These are phyloP conservation scores for Hymenoscyphus salicellus DNA, from an alignment of 2,329 filamentous ascomycete genomes.

Conservation along the genomic window DNA sequence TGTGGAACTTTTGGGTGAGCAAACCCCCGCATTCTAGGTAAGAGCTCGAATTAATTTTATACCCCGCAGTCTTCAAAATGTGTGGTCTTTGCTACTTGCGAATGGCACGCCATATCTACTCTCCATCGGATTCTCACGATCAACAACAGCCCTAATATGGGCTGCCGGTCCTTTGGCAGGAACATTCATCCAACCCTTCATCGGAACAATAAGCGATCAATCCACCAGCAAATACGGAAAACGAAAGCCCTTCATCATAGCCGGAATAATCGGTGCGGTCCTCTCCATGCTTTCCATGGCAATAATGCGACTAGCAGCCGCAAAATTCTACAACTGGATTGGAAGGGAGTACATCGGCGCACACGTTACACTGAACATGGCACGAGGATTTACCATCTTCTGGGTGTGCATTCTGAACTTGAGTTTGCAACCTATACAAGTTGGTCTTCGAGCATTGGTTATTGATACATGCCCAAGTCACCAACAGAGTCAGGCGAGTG, in stretches of 20 bases:
- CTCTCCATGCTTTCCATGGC: constrained; percentile 45
- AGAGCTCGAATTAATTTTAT: background rate
- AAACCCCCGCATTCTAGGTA: no score
- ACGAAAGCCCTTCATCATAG: constrained; percentile 51
- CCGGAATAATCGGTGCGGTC: constrained; percentile 48
- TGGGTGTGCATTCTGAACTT: constrained; percentile 32
- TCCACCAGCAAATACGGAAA: constrained; percentile 48
- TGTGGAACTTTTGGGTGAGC: constrained; percentile 11
- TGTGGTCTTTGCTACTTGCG: constrained; percentile 10
- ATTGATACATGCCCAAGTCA: constrained; percentile 33
- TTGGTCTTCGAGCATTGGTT: constrained; percentile 33
- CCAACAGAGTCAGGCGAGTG: constrained; percentile 35
- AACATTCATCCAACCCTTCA: constrained; percentile 51
- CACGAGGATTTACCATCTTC: constrained; percentile 22
- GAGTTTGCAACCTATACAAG: constrained; percentile 36
- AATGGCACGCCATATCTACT: constrained; percentile 45
- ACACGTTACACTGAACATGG: constrained; percentile 12
- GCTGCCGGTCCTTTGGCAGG: constrained; percentile 53
- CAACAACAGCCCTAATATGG: constrained; percentile 51
- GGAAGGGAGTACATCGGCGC: constrained; percentile 3
- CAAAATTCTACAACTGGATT: constrained; percentile 9
- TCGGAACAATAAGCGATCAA: constrained; percentile 51
- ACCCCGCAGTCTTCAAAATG: constrained; percentile 10
- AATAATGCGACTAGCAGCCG: constrained; percentile 48
- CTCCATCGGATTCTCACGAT: constrained; percentile 51